Evolutionary conservation across 2,329 filamentous ascomycete species (phyloP).

Genomic region (Claviceps monticola): DNA sequence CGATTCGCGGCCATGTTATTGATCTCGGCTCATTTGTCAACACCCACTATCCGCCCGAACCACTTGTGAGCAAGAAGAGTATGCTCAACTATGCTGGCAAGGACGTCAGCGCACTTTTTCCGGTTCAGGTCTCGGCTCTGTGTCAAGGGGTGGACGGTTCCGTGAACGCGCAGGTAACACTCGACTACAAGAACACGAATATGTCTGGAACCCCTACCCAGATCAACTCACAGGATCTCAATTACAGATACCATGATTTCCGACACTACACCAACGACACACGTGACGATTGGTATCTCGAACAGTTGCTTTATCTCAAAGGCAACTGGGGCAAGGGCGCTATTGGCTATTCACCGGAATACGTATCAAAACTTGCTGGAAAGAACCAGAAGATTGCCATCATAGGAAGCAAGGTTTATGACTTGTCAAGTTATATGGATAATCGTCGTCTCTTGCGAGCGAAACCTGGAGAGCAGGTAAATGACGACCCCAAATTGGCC

Average conservation of each 20-base stretch:
- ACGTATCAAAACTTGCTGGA: slow-evolving; percentile 54
- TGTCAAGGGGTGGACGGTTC: slow-evolving; percentile 62
- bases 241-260: slow-evolving; percentile 85
- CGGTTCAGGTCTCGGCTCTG: slow-evolving; percentile 83
- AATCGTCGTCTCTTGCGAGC: slow-evolving; percentile 57
- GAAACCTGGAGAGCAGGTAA: slow-evolving; percentile 34
- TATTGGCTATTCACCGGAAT: slow-evolving; percentile 68
- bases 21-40: slow-evolving; percentile 63
- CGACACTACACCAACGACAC: slow-evolving; percentile 68
- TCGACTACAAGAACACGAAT: slow-evolving; percentile 74
- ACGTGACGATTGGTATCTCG: slow-evolving; percentile 81
- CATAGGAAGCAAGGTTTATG: slow-evolving; percentile 69
- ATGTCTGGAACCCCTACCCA: slow-evolving; percentile 51
- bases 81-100: slow-evolving; percentile 72
- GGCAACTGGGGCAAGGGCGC: slow-evolving; percentile 73
- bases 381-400: slow-evolving; percentile 60
- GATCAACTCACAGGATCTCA: slow-evolving; percentile 53
- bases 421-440: slow-evolving; percentile 68
- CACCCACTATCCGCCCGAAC: slow-evolving; percentile 50
- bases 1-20: slow-evolving; percentile 83
- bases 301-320: slow-evolving; percentile 70
- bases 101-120: slow-evolving; percentile 82
- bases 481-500: slow-evolving; percentile 36
- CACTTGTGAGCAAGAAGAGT: slow-evolving; percentile 40
- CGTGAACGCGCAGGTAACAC: slow-evolving; percentile 57